Evolutionary conservation across 805 yeast genomes (phyloP), one percentile per base, ranked within the genome.

Genomic region (Starmerella apis): DNA sequence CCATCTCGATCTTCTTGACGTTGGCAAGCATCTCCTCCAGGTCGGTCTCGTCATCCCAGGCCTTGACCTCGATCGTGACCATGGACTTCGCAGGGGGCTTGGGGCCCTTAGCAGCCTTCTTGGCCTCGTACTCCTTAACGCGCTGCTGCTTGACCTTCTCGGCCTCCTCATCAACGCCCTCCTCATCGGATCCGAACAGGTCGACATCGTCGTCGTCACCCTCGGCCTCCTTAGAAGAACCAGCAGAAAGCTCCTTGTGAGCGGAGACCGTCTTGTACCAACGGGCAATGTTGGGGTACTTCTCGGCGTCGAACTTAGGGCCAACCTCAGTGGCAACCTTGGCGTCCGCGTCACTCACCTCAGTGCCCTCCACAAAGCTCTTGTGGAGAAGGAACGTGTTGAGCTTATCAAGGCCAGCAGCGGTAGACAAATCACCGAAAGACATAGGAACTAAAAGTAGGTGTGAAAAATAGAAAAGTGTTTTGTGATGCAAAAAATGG

Each of bases 21-120:
- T 80, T 79, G 57, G 83, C 88, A 63, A 86, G 72, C 75, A 92
- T 69, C 72, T 81, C 82, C 57, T 92, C 94, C 69, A 92, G 78
- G 69, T 90, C 82, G 63, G 99, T 92, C 79, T 92, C 97, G 68
- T 92, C 98, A 74, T 92, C 98, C 99, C 99, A 92, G 76, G 96
- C 97, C 82, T 92, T 92, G 65, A 92, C 94, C 65, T 92, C 98
- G 65, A 92, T 68, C 67, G 99, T 90, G 67, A 92, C 95, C 62
- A 87, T 75, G 56, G 96, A 86, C 79, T 92, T 92, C 68, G 98
- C 96, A 73, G 95, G 96, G 66, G 97, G 87, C 80, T 87, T 87
- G 66, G 97, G 86, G 70, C 94, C 94, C 77, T 84, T 84, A 63
- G 90, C 81, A 62, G 95, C 95, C 83, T 92, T 92, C 81, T 83